phyloP scores from a whole-genome alignment of 805 yeast genomes.

The Ogataea ganodermae region DNA sequence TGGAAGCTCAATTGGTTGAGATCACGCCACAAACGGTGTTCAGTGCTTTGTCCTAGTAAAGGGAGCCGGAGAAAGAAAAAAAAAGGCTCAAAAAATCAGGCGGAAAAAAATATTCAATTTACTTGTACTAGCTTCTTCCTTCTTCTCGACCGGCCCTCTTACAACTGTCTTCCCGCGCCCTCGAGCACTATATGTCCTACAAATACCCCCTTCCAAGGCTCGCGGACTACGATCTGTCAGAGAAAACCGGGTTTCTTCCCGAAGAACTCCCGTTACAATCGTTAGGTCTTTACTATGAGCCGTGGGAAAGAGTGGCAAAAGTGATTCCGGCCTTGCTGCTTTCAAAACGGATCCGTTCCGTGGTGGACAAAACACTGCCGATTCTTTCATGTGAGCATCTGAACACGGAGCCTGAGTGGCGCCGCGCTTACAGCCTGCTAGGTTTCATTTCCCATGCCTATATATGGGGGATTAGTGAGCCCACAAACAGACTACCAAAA shows the following conservation, averaged over 20 bases:
- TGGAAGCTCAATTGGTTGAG: no score
- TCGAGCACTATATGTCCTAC: no score
- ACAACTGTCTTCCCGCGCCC: no score
- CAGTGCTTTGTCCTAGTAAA: no score
- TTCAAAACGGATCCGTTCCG: slow-evolving; percentile 57
- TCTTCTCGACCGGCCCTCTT: no score
- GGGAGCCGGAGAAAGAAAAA: slow-evolving; percentile 13
- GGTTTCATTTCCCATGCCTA: slow-evolving; percentile 87
- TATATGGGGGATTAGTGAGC: slow-evolving; percentile 76
- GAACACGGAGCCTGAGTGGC: slow-evolving; percentile 49
- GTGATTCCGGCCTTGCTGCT: slow-evolving; percentile 74
- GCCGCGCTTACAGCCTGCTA: slow-evolving; percentile 80
- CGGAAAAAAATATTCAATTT: background rate
- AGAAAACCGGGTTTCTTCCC: slow-evolving; percentile 79
- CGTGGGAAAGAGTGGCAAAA: slow-evolving; percentile 75
- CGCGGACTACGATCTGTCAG: slow-evolving; percentile 69
- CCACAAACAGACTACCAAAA: slow-evolving; percentile 63
- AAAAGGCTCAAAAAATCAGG: background rate
- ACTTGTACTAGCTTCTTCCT: background rate
- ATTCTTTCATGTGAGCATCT: slow-evolving; percentile 51
- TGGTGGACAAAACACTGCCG: slow-evolving; percentile 65
- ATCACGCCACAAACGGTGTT: background rate
- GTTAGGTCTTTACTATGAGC: slow-evolving; percentile 60
- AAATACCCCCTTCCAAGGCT: slow-evolving; percentile 48
- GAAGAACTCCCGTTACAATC: slow-evolving; percentile 58